Evolutionary conservation across 345 rosid genomes (phyloP), one percentile per base, ranked within the genome.

Genomic region (Cardamine resedifolia): DNA sequence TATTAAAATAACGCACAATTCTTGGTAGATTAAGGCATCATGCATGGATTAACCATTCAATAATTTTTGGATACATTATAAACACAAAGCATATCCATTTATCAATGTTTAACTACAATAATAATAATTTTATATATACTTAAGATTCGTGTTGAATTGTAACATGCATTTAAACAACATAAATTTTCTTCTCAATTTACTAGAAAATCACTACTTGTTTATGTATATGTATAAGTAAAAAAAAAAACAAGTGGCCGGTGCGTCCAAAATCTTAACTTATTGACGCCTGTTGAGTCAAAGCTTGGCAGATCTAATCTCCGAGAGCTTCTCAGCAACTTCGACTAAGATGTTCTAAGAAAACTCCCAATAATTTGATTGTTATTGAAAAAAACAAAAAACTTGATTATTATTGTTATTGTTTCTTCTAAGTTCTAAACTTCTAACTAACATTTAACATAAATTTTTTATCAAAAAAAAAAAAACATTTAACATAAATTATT

Each of bases 281-380:
- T 75, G 78, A 75, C 78, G 74, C 31, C 1, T 51, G 64, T 75
- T 68, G 78, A 68, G 78, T 75, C 74, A 75, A 75, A 68, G 49
- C 57, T 52, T 68, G 57, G 58, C 58, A 68, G 69, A 68, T 61
- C 51, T 43, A 61, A 43, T 21, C n/a, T 44, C 7, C 19, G 10
- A 36, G 15, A 52, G 49, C 69, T 43, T 68, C 78, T 44, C 24
- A 60, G 74, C 74, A 68, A 61, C 74, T 75, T 60, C 69, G 39
- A 51, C 20, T 58, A 3, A 15, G 23, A 18, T 18, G 20, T 65
- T 53, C 15, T 44, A 12, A 45, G 20, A 55, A 41, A 36, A 34
- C 28, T 43, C 19, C 16, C 21, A 36, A 20, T 26, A 31, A 60
- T 21, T 50, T 56, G 16, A 45, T 64, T 36, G 34, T n/a, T n/a